Base-by-base conservation (phyloP, 1,284 basidiomycete genomes). In the Cerrena zonata region DNA sequence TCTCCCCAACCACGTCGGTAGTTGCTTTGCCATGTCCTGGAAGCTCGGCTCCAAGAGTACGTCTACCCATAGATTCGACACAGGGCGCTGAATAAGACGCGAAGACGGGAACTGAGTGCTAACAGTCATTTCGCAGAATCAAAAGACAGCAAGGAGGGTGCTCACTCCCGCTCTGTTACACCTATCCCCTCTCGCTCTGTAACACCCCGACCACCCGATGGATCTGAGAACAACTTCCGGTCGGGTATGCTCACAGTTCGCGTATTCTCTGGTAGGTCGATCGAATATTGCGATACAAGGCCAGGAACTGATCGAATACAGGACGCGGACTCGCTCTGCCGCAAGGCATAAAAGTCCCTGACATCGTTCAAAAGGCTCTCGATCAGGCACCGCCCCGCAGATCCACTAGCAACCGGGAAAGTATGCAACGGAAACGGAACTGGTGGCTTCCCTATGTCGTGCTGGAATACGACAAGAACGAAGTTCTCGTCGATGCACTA, bases 391-490 rank as follows among this genome's bases (percentile, higher is more conserved):
- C 73, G 30, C 69, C 75, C 1, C 74, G 83, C 47, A 73, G 70
- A 34, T 79, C 80, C 1, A 75, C 77, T 2, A 82, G 79, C 62
- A 89, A 91, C 65, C 80, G 91, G 42, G 91, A 94, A 61, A 91
- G 87, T 63, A 73, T 94, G 67, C 91, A 94, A 65, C 79, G 94
- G 58, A 90, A 86, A 67, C 89, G 92, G 55, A 84, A 83, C 66
- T 96, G 93, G 93, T 97, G 92, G 91, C 77, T 99, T 27, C 95
- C 95, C 21, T 99, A 97, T 63, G 86, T 96, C 66, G 94, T 96
- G 37, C 83, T 97, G 57, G 94, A 97, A 70, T 99, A 98, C 74
- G 95, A 99, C 78, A 98, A 98, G 82, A 99, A 99, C 72, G 94
- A 99, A 70, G 87, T 99, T 57, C 74, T 99, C 58, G 89, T 98